A percentile compares a stretch with the other conserved stretches of the same genome.
Evolutionary conservation across 805 yeast genomes (phyloP).

Genomic region (Brettanomyces sp.): DNA sequence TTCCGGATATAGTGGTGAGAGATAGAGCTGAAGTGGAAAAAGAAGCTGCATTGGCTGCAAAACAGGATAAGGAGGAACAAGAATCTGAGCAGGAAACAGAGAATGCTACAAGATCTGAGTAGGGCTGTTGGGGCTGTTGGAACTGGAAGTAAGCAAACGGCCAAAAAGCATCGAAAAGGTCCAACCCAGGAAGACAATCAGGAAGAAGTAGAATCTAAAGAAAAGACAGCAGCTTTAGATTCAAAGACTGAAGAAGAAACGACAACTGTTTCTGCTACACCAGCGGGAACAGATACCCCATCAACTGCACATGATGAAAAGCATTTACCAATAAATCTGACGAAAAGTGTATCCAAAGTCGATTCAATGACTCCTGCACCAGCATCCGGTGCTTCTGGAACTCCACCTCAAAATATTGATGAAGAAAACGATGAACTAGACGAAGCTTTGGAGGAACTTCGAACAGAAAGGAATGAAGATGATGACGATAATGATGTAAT

Average conservation of each 20-base stretch:
- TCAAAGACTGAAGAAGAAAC: not conserved
- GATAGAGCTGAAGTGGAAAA: slow-evolving; percentile 64
- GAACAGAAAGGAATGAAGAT: slow-evolving; percentile 7
- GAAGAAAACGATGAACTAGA: slow-evolving; percentile 4
- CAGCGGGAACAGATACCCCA: slow-evolving; percentile 1
- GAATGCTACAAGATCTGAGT: slow-evolving; percentile 18
- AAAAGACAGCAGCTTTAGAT: not conserved
- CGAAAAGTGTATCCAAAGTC: slow-evolving; percentile 1
- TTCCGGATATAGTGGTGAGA: slow-evolving; percentile 79
- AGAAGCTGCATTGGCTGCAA: slow-evolving; percentile 41
- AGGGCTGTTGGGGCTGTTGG: slow-evolving; percentile 22
- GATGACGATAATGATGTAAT: slow-evolving; percentile 13
- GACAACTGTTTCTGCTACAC: not conserved
- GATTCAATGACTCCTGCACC: not conserved
- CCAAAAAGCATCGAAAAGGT: slow-evolving; percentile 29
- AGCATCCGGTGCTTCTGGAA: slow-evolving; percentile 1
- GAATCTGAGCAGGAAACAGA: slow-evolving; percentile 18
- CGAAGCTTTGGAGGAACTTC: not conserved
- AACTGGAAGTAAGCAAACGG: slow-evolving; percentile 18
- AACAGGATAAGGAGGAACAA: slow-evolving; percentile 28
- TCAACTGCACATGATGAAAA: slow-evolving; percentile 20
- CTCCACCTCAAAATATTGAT: slow-evolving; percentile 1
- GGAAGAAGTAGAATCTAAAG: slow-evolving; percentile 1
- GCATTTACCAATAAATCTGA: slow-evolving; percentile 4
- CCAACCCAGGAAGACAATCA: not conserved